Conservation (phyloP, 1,284 basidiomycete genomes). For the Salmacisia buchloeana region DNA sequence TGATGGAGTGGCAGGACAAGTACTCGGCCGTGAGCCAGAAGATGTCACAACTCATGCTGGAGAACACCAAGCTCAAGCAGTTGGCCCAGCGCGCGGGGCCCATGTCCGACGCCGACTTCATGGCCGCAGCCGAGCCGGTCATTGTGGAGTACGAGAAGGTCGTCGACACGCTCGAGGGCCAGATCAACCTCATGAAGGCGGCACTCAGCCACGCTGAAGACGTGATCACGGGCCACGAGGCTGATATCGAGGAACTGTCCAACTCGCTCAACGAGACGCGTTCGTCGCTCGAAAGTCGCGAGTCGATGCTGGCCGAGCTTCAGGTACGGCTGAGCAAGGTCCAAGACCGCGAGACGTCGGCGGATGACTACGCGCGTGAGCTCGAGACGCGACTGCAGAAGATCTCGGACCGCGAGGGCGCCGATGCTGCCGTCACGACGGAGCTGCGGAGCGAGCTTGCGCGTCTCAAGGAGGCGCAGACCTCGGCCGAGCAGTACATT, state of each 20-base stretch:
- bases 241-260: constrained; percentile 60
- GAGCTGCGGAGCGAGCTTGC: constrained; percentile 78
- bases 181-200: constrained; percentile 80
- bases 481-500: constrained; percentile 71
- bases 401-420: constrained; percentile 70
- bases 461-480: constrained; percentile 70
- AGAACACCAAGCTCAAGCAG: constrained; percentile 61
- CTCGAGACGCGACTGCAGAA: constrained; percentile 81
- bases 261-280: constrained; percentile 56
- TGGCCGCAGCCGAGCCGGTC: constrained; percentile 93
- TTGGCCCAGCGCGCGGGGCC: constrained; percentile 27
- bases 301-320: constrained; percentile 74
- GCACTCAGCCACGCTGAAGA: constrained; percentile 84
- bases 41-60: constrained; percentile 76
- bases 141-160: constrained; percentile 95
- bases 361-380: constrained; percentile 87
- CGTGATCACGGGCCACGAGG: constrained; percentile 81
- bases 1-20: constrained; percentile 70
- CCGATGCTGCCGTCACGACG: constrained; percentile 68
- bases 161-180: constrained; percentile 87
- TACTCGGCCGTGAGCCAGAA: constrained; percentile 77
- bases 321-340: constrained; percentile 72
- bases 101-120: constrained; percentile 69
- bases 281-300: constrained; percentile 69
- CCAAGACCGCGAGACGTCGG: constrained; percentile 78